A percentile compares a stretch with the other conserved stretches of the same genome.
These are phyloP conservation scores for Chrysoporthe deuterocubensis DNA, from an alignment of 2,329 filamentous ascomycete genomes.

Conservation along the genomic window DNA sequence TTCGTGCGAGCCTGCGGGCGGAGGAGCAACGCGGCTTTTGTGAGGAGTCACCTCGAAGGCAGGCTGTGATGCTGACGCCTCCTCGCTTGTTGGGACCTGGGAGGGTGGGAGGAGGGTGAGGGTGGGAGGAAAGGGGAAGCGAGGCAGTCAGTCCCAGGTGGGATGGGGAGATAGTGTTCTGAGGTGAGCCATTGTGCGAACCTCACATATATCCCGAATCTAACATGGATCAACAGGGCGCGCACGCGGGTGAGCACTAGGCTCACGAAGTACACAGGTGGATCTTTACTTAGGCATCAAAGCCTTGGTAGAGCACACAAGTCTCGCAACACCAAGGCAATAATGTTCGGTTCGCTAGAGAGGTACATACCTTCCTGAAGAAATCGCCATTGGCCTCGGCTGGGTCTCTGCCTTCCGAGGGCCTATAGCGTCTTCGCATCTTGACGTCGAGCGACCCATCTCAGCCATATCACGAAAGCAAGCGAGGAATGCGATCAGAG, in stretches of 20 bases:
- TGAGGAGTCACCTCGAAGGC: neutral
- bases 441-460: neutral
- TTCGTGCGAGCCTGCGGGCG: too few species aligned
- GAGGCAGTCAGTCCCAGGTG: neutral
- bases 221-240: neutral
- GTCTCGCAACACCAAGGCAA: neutral
- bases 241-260: neutral
- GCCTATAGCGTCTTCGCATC: neutral
- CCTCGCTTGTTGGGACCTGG: neutral
- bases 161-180: neutral
- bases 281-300: neutral
- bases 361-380: neutral
- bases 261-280: neutral
- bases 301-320: neutral
- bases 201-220: neutral
- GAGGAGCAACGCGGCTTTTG: neutral
- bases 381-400: neutral
- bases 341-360: neutral
- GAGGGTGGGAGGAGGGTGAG: neutral
- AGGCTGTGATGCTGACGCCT: neutral
- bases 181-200: neutral
- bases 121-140: neutral
- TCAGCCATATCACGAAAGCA: neutral
- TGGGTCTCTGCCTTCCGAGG: neutral
- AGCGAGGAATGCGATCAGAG: neutral